Conservation (phyloP, 208 protist species). For the Histomonas meleagridis region DNA sequence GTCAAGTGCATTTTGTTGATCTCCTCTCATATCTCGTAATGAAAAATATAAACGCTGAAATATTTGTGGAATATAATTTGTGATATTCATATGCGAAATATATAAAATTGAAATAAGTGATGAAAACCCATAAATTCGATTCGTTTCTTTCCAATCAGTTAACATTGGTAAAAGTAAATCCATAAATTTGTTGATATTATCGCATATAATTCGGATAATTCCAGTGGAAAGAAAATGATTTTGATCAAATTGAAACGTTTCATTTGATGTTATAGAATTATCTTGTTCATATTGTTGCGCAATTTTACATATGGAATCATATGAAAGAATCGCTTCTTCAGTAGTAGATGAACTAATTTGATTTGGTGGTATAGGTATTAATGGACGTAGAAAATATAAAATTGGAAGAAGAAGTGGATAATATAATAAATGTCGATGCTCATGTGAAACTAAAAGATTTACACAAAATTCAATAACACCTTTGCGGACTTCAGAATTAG, state of each 20-base stretch:
- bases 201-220: not conserved
- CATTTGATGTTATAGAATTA: not conserved
- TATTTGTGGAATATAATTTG: not conserved
- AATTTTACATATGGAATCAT: not conserved
- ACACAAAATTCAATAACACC: not conserved
- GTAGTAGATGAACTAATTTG: not conserved
- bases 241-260: too few relatives aligned
- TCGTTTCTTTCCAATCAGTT: not conserved
- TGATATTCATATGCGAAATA: not conserved
- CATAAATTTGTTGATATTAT: not conserved
- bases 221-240: too few relatives aligned
- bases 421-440: not conserved
- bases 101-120: not conserved
- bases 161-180: not conserved
- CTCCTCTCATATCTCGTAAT: not conserved
- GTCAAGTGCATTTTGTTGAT: not conserved
- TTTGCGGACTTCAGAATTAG: not conserved
- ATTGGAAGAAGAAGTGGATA: not conserved
- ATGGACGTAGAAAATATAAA: not conserved
- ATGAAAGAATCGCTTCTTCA: not conserved
- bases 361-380: not conserved
- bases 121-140: not conserved
- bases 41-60: not conserved
- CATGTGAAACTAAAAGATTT: not conserved
- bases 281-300: not conserved